These are phyloP conservation scores for Syzygium jambos DNA, from an alignment of 345 rosid genomes.

Conservation along the genomic window DNA sequence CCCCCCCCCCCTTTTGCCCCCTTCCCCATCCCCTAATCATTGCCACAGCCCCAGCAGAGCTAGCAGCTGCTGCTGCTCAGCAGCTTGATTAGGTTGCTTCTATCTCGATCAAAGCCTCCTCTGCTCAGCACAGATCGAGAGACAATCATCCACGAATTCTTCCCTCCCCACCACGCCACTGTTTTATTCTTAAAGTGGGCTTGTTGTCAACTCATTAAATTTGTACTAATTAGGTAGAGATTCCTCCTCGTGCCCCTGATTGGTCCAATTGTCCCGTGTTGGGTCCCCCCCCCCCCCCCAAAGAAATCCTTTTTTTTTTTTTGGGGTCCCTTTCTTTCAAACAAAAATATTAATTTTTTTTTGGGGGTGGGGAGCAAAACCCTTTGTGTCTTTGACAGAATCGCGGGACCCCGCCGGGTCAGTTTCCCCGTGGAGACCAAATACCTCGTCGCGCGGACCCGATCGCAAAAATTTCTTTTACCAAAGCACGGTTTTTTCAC, in stretches of 20 bases:
- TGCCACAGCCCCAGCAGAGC: neutral
- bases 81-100: neutral
- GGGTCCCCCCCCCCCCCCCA: neutral
- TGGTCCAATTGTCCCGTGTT: neutral
- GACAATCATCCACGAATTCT: neutral
- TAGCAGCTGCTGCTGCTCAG: neutral
- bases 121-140: neutral
- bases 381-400: neutral
- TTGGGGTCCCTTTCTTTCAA: neutral
- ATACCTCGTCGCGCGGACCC: neutral
- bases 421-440: neutral
- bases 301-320: accelerated
- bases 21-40: neutral
- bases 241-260: neutral
- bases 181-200: neutral
- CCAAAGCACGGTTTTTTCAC: neutral
- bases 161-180: neutral
- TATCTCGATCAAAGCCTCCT: neutral
- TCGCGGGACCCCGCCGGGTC: neutral
- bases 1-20: no score
- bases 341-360: neutral
- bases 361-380: neutral
- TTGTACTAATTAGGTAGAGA: neutral
- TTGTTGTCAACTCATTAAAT: neutral
- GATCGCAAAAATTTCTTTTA: neutral